phyloP scores from a whole-genome alignment of 306 rosid species.

The Canavalia gladiata region DNA sequence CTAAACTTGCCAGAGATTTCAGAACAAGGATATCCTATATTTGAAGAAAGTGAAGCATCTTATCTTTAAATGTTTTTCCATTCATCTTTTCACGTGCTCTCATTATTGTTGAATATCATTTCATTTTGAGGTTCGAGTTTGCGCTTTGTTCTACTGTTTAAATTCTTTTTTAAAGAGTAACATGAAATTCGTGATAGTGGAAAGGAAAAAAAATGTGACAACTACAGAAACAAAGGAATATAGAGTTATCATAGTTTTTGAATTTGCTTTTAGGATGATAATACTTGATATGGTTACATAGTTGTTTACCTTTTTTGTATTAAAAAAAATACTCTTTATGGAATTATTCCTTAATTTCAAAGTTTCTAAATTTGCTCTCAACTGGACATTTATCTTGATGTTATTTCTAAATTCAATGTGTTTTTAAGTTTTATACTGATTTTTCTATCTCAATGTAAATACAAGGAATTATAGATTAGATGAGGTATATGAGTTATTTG shows the following conservation, averaged over 20 bases:
- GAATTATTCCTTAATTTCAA: constrained; percentile 13
- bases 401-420: not conserved
- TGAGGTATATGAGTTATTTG: constrained; percentile 93
- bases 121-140: constrained; percentile 1
- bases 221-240: not conserved
- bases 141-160: not conserved
- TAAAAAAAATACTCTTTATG: too few relatives aligned
- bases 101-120: not conserved
- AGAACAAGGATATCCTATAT: constrained; percentile 77
- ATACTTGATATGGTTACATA: not conserved
- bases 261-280: not conserved
- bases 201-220: not conserved
- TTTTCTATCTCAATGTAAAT: constrained; percentile 27
- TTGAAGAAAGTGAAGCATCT: constrained; percentile 82
- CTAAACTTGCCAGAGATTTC: constrained; percentile 80
- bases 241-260: not conserved
- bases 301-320: not conserved
- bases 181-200: not conserved
- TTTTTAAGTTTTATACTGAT: constrained; percentile 13
- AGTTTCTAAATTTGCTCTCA: not conserved
- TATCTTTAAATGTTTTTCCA: constrained; percentile 73
- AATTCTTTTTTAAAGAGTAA: not conserved
- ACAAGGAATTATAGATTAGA: constrained; percentile 79
- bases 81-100: constrained; percentile 1
- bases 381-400: constrained; percentile 1